Evolutionary conservation across 495 filamentous ascomycete species (phyloP).

Genomic region (Lasiosphaeria miniovina): DNA sequence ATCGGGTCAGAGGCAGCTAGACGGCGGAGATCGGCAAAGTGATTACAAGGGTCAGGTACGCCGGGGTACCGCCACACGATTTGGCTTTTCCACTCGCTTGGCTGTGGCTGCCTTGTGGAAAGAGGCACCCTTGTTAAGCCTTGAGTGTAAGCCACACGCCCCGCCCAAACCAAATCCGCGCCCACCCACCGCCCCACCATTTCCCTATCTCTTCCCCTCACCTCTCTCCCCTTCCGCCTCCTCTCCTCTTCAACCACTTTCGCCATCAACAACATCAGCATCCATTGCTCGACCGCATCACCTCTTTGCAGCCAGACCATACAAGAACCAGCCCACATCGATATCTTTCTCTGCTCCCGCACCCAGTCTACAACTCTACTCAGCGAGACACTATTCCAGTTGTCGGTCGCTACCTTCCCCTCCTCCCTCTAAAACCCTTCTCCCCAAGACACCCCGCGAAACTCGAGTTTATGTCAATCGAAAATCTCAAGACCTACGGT

Average conservation of each 20-base stretch:
- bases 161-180: too few relatives aligned
- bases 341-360: conserved; percentile 1
- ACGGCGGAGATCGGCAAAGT: not conserved
- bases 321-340: conserved; percentile 5
- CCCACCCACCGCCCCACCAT: conserved; percentile 20
- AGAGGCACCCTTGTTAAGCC: too few relatives aligned
- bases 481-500: conserved; percentile 99
- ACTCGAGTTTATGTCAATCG: conserved; percentile 98
- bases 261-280: conserved; percentile 28
- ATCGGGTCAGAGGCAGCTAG: not conserved
- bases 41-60: not conserved
- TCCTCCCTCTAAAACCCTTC: conserved; percentile 37
- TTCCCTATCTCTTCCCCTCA: conserved; percentile 27
- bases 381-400: conserved; percentile 38
- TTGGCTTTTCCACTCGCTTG: not conserved
- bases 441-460: conserved; percentile 48
- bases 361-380: conserved; percentile 10
- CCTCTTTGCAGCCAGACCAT: conserved; percentile 6
- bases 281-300: conserved; percentile 18
- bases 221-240: conserved; percentile 16
- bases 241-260: conserved; percentile 23
- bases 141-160: too few relatives aligned
- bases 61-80: not conserved
- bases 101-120: too few relatives aligned
- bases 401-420: conserved; percentile 44